Conservation (phyloP, 108 stramenopile genomes). For the Cylindrotheca fusiformis region DNA sequence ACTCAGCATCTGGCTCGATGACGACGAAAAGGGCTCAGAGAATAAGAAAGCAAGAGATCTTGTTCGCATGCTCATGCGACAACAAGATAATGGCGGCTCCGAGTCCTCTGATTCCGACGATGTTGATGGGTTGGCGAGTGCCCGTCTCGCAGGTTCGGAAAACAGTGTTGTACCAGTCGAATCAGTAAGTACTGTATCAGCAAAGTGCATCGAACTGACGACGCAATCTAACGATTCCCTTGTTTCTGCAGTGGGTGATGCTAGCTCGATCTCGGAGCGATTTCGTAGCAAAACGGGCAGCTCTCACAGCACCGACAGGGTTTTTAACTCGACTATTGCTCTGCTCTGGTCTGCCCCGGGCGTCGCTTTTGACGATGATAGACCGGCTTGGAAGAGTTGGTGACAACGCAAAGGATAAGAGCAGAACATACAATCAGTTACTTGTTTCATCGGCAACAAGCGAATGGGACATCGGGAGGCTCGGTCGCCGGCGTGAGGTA, state of each 20-base stretch:
- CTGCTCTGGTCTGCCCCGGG: conserved; percentile 64
- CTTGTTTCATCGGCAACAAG: conserved; percentile 58
- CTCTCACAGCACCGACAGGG: conserved; percentile 54
- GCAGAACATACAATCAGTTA: conserved; percentile 40
- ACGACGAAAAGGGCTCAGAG: conserved; percentile 14
- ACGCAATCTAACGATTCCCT: conserved; percentile 1
- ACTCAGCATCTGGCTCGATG: conserved; percentile 46
- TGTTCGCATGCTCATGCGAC: conserved; percentile 37
- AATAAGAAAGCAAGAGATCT: conserved; percentile 21
- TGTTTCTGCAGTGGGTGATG: conserved; percentile 56
- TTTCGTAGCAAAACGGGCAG: conserved; percentile 56
- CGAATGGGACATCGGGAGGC: conserved; percentile 60
- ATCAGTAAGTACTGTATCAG: conserved; percentile 33
- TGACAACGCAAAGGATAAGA: conserved; percentile 33
- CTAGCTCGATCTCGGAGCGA: conserved; percentile 61
- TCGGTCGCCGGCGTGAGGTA: conserved; percentile 42
- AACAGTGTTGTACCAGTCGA: conserved; percentile 53
- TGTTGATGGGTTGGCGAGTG: conserved; percentile 47
- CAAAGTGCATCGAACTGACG: background rate
- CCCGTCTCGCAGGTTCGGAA: conserved; percentile 19
- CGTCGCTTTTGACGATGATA: conserved; percentile 63
- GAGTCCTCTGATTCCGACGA: conserved; percentile 6
- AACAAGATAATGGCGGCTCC: conserved; percentile 6
- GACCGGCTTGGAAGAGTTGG: conserved; percentile 59
- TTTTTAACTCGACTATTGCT: conserved; percentile 73